A percentile compares a stretch with the other conserved stretches of the same genome.
Evolutionary conservation across 2,329 filamentous ascomycete species (phyloP).

Genomic region (Aspergillus novofumigatus): DNA sequence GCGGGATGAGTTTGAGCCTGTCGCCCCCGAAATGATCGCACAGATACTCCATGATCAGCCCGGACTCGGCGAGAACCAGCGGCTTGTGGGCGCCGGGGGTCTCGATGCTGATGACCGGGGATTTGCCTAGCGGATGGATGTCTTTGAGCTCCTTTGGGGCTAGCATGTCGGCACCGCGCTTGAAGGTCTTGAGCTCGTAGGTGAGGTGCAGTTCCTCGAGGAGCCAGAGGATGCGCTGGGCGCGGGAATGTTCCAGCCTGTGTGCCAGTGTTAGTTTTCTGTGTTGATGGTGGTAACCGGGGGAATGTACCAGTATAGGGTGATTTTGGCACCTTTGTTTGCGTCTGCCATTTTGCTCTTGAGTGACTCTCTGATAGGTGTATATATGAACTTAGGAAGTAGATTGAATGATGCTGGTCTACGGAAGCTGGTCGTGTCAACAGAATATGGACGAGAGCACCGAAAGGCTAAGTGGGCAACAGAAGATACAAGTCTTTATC

Average conservation of each 20-base stretch:
- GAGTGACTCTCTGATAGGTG: too few species aligned
- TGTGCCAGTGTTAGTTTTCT: not conserved
- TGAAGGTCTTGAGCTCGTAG: conserved; percentile 77
- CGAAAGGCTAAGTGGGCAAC: not conserved
- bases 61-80: conserved; percentile 74
- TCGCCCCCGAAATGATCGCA: conserved; percentile 59
- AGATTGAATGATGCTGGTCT: not conserved
- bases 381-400: too few species aligned
- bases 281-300: not conserved
- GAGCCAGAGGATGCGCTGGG: conserved; percentile 80
- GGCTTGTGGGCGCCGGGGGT: conserved; percentile 42
- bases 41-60: conserved; percentile 76
- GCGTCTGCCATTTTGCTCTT: conserved; percentile 14
- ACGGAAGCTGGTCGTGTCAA: not conserved
- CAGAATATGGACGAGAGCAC: not conserved
- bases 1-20: conserved; percentile 43
- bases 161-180: conserved; percentile 60
- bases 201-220: conserved; percentile 75
- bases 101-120: conserved; percentile 69
- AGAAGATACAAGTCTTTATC: not conserved
- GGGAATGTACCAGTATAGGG: conserved; percentile 57
- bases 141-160: conserved; percentile 73
- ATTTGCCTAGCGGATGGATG: conserved; percentile 82
- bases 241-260: conserved; percentile 79
- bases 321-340: conserved; percentile 49